Conservation (phyloP, 352 stramenopile species). For the Halophytophthora polymorphica region DNA sequence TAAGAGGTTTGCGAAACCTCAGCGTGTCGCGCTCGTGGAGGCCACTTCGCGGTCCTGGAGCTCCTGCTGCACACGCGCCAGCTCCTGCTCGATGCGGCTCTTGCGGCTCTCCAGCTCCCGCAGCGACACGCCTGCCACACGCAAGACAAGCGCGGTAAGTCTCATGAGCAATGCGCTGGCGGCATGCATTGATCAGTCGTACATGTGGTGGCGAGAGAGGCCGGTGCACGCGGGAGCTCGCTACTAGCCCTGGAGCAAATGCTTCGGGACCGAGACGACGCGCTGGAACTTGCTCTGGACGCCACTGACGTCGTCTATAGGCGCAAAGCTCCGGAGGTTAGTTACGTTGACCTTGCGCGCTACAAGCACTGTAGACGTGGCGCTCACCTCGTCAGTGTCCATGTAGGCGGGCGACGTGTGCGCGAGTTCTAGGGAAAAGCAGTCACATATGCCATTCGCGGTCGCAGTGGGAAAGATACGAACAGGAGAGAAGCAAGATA, state of each 20-base stretch:
- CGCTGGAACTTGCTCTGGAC: conserved; percentile 9
- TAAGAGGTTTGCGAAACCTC: no score
- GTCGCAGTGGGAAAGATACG: no score
- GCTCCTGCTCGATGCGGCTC: conserved; percentile 51
- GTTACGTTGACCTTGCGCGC: no score
- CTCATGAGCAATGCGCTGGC: not conserved
- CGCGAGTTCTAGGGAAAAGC: no score
- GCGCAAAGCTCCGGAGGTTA: no score
- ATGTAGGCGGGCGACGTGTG: no score
- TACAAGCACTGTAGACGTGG: no score
- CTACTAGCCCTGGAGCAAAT: conserved; percentile 7
- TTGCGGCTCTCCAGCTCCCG: conserved; percentile 56
- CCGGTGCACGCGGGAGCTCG: not conserved
- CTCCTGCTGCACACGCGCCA: conserved; percentile 42
- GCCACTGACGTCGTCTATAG: conserved; percentile 21
- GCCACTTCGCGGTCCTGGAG: conserved; percentile 26
- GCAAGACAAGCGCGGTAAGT: not conserved
- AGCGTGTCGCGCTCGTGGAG: no score
- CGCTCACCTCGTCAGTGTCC: no score
- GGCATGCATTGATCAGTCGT: conserved; percentile 1
- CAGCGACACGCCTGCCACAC: conserved; percentile 37
- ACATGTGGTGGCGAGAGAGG: conserved; percentile 42
- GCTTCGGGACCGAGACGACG: conserved; percentile 6
- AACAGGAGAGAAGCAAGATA: no score
- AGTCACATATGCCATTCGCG: no score